Evolutionary conservation across 2,329 filamentous ascomycete species (phyloP), one percentile per base, ranked within the genome.

Genomic region (Pseudogymnoascus sp.): DNA sequence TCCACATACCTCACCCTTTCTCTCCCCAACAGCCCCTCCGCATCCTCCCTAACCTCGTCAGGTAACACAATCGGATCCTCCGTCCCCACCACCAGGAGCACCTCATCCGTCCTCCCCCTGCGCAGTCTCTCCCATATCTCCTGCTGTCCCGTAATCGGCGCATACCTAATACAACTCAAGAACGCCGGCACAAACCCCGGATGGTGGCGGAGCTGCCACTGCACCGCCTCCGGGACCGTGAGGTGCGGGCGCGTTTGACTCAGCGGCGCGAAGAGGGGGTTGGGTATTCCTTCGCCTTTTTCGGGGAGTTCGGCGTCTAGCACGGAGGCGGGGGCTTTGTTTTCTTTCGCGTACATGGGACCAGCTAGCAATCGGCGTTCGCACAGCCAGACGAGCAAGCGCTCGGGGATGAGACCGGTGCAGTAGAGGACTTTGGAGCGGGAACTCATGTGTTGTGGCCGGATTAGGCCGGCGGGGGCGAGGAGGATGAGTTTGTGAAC

Each of bases 401-500:
- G 74, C 66, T 82, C 80, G 1, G 84, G 84, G 12, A 87, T 71
- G 51, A 83, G 68, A 14, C 81, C 82, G 5, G 80, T 80, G n/a
- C 75, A 77, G 73, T 85, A 86, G 61, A 86, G 69, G 62, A 84
- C 71, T 42, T 80, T 78, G 31, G 78, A 79, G 8, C 77, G 67
- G 39, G 75, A 73, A 21, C 81, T 82, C 66, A 86, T 83, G 68
- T 80, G 80, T 64, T 79, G 75, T 0, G 79, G 74, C 45, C 83
- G 77, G 67, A 96, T 84, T 51, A 96, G 79, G 0, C 93, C 93
- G 0, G 87, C 81, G 0, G 93, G 91, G 0, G 91, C 91, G 45
- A 97, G 81, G 5, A 96, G 82, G 10, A 95, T 80, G 21, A 97
- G 79, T 8, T 82, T 84, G 11, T 82, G 80, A 12, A 96, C 80